Percentiles rank a stretch among this genome's conserved stretches.
These are phyloP conservation scores for Eucalyptus regnans DNA, from an alignment of 345 rosid species.

Conservation along the genomic window DNA sequence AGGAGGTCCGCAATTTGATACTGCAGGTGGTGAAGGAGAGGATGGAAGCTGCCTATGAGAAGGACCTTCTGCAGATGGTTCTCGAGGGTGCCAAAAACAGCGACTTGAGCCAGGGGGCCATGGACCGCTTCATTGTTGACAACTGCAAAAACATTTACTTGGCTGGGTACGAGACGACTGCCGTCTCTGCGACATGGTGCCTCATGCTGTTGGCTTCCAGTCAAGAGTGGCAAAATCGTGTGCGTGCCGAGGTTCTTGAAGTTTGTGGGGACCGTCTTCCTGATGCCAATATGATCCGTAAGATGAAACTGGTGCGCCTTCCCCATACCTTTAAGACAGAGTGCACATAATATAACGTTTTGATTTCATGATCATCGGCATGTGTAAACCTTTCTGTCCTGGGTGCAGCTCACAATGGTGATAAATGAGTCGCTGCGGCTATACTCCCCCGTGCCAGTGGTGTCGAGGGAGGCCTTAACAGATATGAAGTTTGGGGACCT, in stretches of 20 bases:
- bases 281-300: constrained; percentile 6
- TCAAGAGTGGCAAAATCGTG: constrained; percentile 36
- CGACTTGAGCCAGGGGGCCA: constrained; percentile 1
- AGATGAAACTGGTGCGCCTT: constrained; percentile 21
- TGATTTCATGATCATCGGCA: neutral
- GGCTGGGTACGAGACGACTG: constrained; percentile 36
- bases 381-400: neutral
- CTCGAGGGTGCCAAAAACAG: constrained; percentile 16
- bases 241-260: constrained; percentile 19
- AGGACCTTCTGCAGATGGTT: constrained; percentile 21
- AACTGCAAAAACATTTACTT: constrained; percentile 39
- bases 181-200: constrained; percentile 27
- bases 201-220: constrained; percentile 33
- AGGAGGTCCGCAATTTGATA: constrained; percentile 10
- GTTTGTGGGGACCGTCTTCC: constrained; percentile 8
- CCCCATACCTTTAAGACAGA: neutral
- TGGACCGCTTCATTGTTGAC: constrained; percentile 19
- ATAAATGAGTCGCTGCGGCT: constrained; percentile 31
- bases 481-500: constrained; percentile 26
- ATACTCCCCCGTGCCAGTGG: constrained; percentile 29
- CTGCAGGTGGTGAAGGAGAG: constrained; percentile 17
- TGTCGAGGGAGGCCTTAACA: constrained; percentile 31
- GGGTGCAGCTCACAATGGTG: constrained; percentile 35
- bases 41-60: neutral
- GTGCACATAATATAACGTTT: neutral